A percentile compares a stretch with the other conserved stretches of the same genome.
phyloP scores from a whole-genome alignment of 2,329 filamentous ascomycete genomes.

The Fusarium pilosicola region DNA sequence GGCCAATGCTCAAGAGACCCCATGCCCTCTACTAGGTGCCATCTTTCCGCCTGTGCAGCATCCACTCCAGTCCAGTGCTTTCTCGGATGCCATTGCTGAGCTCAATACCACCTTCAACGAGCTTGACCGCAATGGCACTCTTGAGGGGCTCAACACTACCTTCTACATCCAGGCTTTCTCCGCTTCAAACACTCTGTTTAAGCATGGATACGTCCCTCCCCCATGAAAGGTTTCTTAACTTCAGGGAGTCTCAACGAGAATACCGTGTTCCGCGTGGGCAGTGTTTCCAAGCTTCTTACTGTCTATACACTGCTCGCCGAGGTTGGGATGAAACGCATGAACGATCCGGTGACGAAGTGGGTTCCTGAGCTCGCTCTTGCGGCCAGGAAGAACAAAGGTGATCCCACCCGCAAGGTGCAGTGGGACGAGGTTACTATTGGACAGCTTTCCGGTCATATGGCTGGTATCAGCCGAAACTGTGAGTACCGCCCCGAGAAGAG shows the following conservation, averaged over 20 bases:
- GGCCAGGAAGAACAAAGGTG: neutral
- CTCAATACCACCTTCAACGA: neutral
- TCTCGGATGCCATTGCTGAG: neutral
- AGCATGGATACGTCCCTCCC: constrained; percentile 1
- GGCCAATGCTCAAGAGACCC: neutral
- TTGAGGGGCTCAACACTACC: neutral
- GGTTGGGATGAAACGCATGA: constrained; percentile 1
- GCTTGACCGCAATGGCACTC: neutral
- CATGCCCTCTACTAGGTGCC: constrained; percentile 1
- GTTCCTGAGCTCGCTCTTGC: constrained; percentile 7
- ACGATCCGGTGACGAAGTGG: constrained; percentile 13
- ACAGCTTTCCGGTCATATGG: neutral
- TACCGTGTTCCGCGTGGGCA: neutral
- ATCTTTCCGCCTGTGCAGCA: neutral
- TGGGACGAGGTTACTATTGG: constrained; percentile 11
- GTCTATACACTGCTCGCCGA: neutral
- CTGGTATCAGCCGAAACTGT: neutral
- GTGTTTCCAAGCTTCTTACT: neutral
- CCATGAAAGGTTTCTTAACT: constrained; percentile 1
- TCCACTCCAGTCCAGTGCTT: neutral
- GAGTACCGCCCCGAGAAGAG: neutral
- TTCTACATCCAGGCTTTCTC: constrained; percentile 11
- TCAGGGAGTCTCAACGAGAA: neutral
- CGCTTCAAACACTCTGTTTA: neutral
- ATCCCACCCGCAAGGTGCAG: neutral